Evolutionary conservation across 345 rosid genomes (phyloP), one percentile per base, ranked within the genome.

Genomic region (Aquilaria malaccensis): DNA sequence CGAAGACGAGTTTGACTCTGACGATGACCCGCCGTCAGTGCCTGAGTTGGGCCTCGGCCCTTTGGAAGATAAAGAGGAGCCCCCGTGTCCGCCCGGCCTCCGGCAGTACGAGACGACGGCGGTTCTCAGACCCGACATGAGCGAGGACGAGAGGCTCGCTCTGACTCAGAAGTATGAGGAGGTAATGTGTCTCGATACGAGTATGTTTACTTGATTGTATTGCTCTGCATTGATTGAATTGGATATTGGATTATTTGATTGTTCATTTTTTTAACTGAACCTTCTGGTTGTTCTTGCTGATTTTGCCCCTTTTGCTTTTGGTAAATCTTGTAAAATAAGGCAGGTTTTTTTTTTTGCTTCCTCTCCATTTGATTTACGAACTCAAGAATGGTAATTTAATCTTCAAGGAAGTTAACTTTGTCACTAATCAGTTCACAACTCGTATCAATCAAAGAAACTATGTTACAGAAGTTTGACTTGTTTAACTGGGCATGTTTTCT

Each of bases 151-250:
- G 62, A 76, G 97, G 2, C 85, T 94, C 22, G 81, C 88, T 60
- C 84, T 85, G 54, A 86, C 96, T 46, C 97, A 87, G 85, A 94
- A 86, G 75, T 94, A 94, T 78, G 97, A 94, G 78, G 99, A 94
- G 99, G 99, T 94, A 79, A 64, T 64, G 11, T 9, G 46, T 15
- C 22, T 22, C 22, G 22, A 22, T 22, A 22, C 29, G 55, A 11
- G 0, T 11, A 46, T 58, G 30, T 30, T 12, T 5, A 37, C 22
- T 9, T 22, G 22, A 22, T 22, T 22, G 22, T 22, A 22, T 22
- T 22, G 22, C 22, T 22, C 22, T 22, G 22, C 22, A 22, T 22
- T 22, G 22, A 22, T 22, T 22, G 22, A 22, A 22, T 22, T 22
- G 22, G 22, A 22, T 22, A 22, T 22, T 22, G 22, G 22, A 22